These are phyloP conservation scores for Lepiota subincarnata DNA, from an alignment of 768 basidiomycete genomes.

Conservation along the genomic window DNA sequence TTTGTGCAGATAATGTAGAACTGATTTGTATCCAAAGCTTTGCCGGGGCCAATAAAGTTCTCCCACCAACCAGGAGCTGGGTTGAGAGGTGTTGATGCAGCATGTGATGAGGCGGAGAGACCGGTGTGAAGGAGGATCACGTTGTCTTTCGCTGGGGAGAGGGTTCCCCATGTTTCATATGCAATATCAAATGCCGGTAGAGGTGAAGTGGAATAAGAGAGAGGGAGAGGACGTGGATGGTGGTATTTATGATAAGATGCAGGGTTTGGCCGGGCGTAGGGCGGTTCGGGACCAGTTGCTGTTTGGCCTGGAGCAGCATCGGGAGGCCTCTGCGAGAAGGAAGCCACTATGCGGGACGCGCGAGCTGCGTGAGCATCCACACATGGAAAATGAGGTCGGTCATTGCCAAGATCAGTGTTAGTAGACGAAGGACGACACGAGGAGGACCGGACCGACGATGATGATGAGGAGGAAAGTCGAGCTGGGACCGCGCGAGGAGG, in stretches of 20 bases:
- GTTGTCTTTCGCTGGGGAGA: constrained; percentile 75
- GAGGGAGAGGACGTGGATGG: constrained; percentile 55
- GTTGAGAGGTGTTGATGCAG: constrained; percentile 75
- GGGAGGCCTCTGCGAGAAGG: constrained; percentile 19
- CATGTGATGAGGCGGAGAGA: constrained; percentile 93
- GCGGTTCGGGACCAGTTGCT: constrained; percentile 73
- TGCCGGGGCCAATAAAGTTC: constrained; percentile 94
- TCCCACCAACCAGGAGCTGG: constrained; percentile 96
- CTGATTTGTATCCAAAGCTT: constrained; percentile 86
- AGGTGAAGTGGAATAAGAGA: constrained; percentile 48
- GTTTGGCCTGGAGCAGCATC: constrained; percentile 16
- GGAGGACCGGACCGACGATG: neutral
- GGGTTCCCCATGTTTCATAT: constrained; percentile 97
- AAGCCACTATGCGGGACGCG: constrained; percentile 46
- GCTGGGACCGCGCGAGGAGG: neutral
- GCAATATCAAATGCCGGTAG: constrained; percentile 81
- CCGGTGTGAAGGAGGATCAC: constrained; percentile 95
- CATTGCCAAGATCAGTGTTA: constrained; percentile 1
- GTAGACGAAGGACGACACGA: constrained; percentile 12
- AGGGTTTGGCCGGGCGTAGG: constrained; percentile 78
- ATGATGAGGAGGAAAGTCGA: constrained; percentile 7
- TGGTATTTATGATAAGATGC: constrained; percentile 67
- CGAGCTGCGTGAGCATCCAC: constrained; percentile 79
- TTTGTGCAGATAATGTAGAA: constrained; percentile 97
- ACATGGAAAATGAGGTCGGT: constrained; percentile 56